Base-by-base conservation (phyloP, 2,329 filamentous ascomycete genomes). In the Penicillium sp. region DNA sequence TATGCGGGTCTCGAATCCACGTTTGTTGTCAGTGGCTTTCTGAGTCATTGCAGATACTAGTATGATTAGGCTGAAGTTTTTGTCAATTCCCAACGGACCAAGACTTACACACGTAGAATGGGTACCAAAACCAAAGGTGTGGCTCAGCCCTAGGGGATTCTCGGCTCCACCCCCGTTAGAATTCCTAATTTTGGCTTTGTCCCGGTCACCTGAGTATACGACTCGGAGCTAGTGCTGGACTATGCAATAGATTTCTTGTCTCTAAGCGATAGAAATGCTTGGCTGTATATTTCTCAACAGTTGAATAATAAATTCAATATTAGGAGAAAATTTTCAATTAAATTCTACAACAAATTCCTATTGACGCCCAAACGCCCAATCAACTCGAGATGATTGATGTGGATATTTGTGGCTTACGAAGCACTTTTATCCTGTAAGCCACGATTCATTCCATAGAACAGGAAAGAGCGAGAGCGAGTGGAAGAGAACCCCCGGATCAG, bases 111-210 rank as follows among this genome's bases (percentile, higher is more conserved):
- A 29, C n/a, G 18, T 12, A 22, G 30, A 28, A 37, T 38, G 25
- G 33, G 42, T 46, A 41, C 48, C 16, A 38, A 35, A 41, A 35
- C 40, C 36, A 43, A 52, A 55, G 50, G 52, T 59, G 57, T 60
- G 57, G 56, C 58, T 56, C 56, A 60, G 58, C 56, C 58, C 46
- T 60, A 46, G 22, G 18, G 46, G 51, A 46, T 33, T 34, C 31
- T 55, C 50, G 46, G 41, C 47, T 49, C 47, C 47, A 50, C 47
- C 47, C 47, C 47, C 47, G 16, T 46, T 46, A 29, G 9, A 9
- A 9, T 35, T 51, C 46, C 52, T 30, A 36, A 44, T 42, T 53
- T 50, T 48, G 46, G 41, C 49, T 39, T 35, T 48, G 49, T 25
- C 22, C 22, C 5, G 22, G 48, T 44, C 39, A 50, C 55, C 54